Evolutionary conservation across 2,329 filamentous ascomycete genomes (phyloP).

Genomic region (Colletotrichum sp.): DNA sequence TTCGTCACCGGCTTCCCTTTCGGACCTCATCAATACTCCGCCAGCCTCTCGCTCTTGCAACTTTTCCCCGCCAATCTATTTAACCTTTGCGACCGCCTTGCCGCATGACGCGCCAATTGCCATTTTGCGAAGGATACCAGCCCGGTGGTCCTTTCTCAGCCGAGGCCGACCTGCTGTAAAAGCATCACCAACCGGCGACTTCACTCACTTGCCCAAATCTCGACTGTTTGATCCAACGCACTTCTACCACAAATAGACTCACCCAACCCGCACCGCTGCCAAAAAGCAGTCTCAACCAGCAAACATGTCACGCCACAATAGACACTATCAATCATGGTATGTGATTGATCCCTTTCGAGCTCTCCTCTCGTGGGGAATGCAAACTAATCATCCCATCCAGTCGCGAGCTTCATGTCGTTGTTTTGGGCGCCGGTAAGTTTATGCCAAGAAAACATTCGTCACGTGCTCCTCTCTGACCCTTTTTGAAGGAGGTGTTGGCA

Average conservation of each 20-base stretch:
- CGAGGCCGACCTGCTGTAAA: slow-evolving; percentile 10
- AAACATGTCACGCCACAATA: slow-evolving; percentile 22
- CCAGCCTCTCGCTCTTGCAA: not conserved
- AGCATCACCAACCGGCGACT: not conserved
- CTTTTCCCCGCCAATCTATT: not conserved
- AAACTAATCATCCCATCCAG: slow-evolving; percentile 41
- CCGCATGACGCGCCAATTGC: slow-evolving; percentile 18
- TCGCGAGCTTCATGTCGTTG: slow-evolving; percentile 83
- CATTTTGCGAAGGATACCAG: not conserved
- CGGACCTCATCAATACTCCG: not conserved
- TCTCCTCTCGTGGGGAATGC: not conserved
- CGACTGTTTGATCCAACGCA: not conserved
- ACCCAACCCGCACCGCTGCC: not conserved
- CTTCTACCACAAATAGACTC: not conserved
- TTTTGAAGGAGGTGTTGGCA: slow-evolving; percentile 74
- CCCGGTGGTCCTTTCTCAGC: not conserved
- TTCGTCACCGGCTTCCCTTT: not conserved
- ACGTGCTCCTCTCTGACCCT: slow-evolving; percentile 22
- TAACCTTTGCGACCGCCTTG: slow-evolving; percentile 7
- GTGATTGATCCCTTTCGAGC: not conserved
- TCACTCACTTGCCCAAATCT: not conserved
- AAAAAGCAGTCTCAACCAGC: not conserved
- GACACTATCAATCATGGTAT: slow-evolving; percentile 24
- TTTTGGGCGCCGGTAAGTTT: slow-evolving; percentile 75
- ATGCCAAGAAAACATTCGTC: slow-evolving; percentile 5